Evolutionary conservation across 2,329 filamentous ascomycete genomes (phyloP).

Genomic region (Thermothelomyces thermophilus): DNA sequence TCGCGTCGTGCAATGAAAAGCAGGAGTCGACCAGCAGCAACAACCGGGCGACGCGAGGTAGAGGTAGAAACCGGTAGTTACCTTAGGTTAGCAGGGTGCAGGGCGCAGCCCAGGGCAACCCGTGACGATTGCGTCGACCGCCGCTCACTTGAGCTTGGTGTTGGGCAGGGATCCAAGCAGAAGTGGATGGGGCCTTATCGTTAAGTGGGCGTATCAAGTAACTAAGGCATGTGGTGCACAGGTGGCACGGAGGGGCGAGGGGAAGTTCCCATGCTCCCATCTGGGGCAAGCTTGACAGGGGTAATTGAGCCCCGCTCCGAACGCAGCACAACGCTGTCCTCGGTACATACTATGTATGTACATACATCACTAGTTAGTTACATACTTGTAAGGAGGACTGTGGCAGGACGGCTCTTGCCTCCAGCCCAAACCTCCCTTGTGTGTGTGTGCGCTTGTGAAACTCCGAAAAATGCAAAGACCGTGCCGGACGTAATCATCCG

Average conservation of each 20-base stretch:
- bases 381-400: too few relatives aligned
- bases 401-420: too few relatives aligned
- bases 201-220: slow-evolving; percentile 12
- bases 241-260: not conserved
- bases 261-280: too few relatives aligned
- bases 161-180: slow-evolving; percentile 18
- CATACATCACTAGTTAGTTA: too few relatives aligned
- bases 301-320: not conserved
- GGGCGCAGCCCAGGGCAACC: slow-evolving; percentile 11
- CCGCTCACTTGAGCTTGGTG: not conserved
- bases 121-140: slow-evolving; percentile 18
- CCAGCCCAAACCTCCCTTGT: too few relatives aligned
- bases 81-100: slow-evolving; percentile 4
- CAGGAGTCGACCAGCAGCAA: slow-evolving; percentile 1
- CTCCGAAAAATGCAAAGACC: too few relatives aligned
- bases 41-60: slow-evolving; percentile 5
- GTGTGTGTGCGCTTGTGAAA: too few relatives aligned
- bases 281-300: too few relatives aligned
- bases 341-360: not conserved
- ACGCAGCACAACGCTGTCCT: not conserved
- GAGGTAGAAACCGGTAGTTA: too few relatives aligned
- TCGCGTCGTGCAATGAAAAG: slow-evolving; percentile 2
- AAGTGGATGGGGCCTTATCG: slow-evolving; percentile 22
- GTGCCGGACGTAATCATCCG: not conserved
- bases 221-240: slow-evolving; percentile 2